Base-by-base conservation (phyloP, 345 rosid species). In the Jatropha curcas region DNA sequence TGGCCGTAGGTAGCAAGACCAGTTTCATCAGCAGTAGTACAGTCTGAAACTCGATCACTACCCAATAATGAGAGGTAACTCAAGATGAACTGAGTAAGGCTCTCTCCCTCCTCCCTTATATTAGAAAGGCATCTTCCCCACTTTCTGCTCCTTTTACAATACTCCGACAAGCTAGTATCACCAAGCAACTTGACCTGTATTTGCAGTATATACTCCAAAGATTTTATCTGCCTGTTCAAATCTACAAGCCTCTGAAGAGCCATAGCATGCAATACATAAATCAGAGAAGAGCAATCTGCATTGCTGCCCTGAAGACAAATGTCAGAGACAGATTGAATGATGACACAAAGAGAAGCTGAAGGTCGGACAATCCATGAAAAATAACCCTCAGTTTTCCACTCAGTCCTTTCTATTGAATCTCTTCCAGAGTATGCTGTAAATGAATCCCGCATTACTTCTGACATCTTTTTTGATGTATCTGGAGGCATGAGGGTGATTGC, bases 161-260 rank as follows among this genome's bases (percentile, higher is more conserved):
- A 65, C 33, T 37, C 30, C 46, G 82, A 74, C 67, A 66, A 59
- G 65, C 60, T 73, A 45, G 71, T 75, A 68, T 80, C 83, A 59
- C 78, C 88, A 74, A 84, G 73, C 82, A 76, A 63, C 77, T 86
- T 75, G 79, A 41, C 75, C 74, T 83, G 75, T 56, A 83, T 82
- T 74, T 83, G 83, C 77, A 82, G 83, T 66, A 90, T 61, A 82
- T 88, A 95, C 73, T 82, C 87, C 34, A 84, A 84, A 74, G 93
- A 85, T 28, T 84, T 89, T 63, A 88, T 84, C 79, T 80, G 82
- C 85, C 90, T 88, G 74, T 90, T 92, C 89, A 95, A 73, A 85
- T 95, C 98, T 76, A 74, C 87, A 75, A 92, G 93, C 82, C 97
- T 88, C 85, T 91, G 98, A 79, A 95, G 79, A 74, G 87, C 84